Conservation (phyloP, 768 basidiomycete species). For the Naganishia kalamii region DNA sequence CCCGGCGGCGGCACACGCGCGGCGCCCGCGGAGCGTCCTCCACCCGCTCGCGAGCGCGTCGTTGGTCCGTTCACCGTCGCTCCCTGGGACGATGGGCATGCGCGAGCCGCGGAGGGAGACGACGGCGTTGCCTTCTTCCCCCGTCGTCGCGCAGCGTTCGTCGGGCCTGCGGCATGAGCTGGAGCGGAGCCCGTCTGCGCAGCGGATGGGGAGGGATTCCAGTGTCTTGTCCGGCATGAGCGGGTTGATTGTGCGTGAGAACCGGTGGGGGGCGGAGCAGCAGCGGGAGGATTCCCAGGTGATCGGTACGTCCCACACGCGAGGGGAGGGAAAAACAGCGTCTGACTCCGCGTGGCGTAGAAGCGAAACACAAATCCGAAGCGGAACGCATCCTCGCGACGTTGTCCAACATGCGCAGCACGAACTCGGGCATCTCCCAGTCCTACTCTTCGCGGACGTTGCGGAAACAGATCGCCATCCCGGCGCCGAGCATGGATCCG, state of each 20-base stretch:
- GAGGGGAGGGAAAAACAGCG: not conserved
- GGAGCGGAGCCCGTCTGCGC: not conserved
- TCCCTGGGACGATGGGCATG: not conserved
- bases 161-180: no score
- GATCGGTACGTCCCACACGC: not conserved
- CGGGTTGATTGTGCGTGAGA: not conserved
- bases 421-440: not conserved
- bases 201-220: slow-evolving; percentile 9
- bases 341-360: not conserved
- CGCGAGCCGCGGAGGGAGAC: not conserved
- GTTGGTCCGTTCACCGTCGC: not conserved
- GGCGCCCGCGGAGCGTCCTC: not conserved
- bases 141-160: not conserved
- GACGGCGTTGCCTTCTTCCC: not conserved
- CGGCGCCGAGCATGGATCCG: no score
- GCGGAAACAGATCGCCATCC: slow-evolving; percentile 7
- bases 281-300: not conserved
- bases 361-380: slow-evolving; percentile 3
- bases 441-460: slow-evolving; percentile 6
- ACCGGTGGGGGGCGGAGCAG: not conserved
- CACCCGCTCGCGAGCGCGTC: not conserved
- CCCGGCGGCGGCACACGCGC: not conserved
- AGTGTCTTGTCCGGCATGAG: slow-evolving; percentile 17
- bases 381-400: slow-evolving; percentile 7
- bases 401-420: not conserved